These are phyloP conservation scores for Porcisia deanei DNA, from an alignment of 208 protist genomes.

Conservation along the genomic window DNA sequence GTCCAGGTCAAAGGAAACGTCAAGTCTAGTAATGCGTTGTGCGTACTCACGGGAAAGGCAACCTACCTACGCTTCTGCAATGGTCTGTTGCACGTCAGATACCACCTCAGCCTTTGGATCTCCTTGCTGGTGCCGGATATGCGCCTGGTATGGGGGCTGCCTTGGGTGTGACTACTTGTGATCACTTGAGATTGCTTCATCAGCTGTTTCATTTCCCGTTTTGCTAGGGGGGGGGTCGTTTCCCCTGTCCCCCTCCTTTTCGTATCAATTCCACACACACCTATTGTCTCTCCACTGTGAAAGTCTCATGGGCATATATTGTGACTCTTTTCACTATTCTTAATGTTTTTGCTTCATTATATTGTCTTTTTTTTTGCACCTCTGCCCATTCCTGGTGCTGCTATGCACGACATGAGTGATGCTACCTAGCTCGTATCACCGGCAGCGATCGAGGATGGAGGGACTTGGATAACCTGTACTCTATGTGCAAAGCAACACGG, in stretches of 20 bases:
- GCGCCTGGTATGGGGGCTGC: neutral
- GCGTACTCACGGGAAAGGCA: neutral
- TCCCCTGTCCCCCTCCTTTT: constrained; percentile 1
- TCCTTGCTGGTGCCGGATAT: neutral
- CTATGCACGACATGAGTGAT: neutral
- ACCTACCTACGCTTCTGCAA: constrained; percentile 2
- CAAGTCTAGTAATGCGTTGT: constrained; percentile 3
- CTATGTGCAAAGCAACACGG: neutral
- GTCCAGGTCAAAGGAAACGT: constrained; percentile 15
- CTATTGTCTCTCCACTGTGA: neutral
- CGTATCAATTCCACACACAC: constrained; percentile 6
- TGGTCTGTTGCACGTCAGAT: neutral
- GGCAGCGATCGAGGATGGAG: neutral
- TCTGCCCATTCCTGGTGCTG: neutral
- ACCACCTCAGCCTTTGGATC: neutral
- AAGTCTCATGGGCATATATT: constrained; percentile 1
- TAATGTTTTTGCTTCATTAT: constrained; percentile 3
- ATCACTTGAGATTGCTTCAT: neutral
- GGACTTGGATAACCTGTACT: neutral
- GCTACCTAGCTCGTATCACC: no score
- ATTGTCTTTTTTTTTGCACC: constrained; percentile 3
- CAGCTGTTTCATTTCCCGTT: neutral
- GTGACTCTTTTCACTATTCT: constrained; percentile 1
- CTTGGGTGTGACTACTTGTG: neutral
- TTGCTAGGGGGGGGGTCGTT: neutral